Evolutionary conservation across 768 basidiomycete species (phyloP).

Genomic region (Hygrophorus russula): DNA sequence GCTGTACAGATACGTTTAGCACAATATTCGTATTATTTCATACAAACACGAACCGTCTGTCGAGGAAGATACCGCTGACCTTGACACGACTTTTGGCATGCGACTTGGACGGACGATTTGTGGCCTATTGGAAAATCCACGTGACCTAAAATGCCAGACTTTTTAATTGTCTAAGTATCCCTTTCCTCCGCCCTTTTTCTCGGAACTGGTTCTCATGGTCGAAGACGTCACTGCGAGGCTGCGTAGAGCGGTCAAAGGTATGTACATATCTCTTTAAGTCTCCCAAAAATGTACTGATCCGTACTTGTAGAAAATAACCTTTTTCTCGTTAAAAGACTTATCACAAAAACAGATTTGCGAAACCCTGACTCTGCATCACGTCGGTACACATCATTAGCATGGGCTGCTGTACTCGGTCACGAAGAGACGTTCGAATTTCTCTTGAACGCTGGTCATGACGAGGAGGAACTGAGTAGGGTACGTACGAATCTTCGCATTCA

Average conservation of each 20-base stretch:
- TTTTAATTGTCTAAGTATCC: background rate
- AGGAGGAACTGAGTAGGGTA: slow-evolving; percentile 85
- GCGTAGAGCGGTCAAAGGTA: slow-evolving; percentile 73
- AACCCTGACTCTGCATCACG: slow-evolving; percentile 74
- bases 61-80: slow-evolving; percentile 82
- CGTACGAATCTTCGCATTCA: slow-evolving; percentile 18
- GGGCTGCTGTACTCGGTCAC: slow-evolving; percentile 81
- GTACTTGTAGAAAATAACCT: slow-evolving; percentile 76
- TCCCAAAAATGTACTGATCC: slow-evolving; percentile 8
- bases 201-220: slow-evolving; percentile 39
- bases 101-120: no score
- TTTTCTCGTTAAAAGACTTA: slow-evolving; percentile 80
- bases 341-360: slow-evolving; percentile 79
- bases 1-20: slow-evolving; percentile 28
- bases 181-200: background rate
- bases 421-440: slow-evolving; percentile 93
- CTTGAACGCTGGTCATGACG: slow-evolving; percentile 79
- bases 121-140: no score
- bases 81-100: slow-evolving; percentile 91
- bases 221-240: slow-evolving; percentile 70
- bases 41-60: slow-evolving; percentile 51
- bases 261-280: slow-evolving; percentile 3
- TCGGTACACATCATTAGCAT: slow-evolving; percentile 81
- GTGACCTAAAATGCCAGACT: no score
- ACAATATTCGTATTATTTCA: background rate